Evolutionary conservation across 768 basidiomycete genomes (phyloP), one percentile per base, ranked within the genome.

Genomic region (Lentinula sp.): DNA sequence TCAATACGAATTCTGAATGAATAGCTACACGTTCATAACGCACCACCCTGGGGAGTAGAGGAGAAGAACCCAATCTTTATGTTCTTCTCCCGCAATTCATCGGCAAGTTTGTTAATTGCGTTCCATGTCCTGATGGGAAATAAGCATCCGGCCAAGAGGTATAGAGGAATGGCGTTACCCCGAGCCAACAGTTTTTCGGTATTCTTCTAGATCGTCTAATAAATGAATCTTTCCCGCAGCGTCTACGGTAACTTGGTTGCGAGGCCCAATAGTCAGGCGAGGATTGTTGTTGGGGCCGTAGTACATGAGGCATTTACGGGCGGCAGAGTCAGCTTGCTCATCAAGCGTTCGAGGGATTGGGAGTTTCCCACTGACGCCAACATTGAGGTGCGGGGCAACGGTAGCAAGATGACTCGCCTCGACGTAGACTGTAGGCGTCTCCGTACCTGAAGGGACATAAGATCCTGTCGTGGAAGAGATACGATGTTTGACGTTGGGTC

Each of bases 61-160:
- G 91, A 93, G 76, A 96, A 96, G 83, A 96, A 96, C 23, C 88
- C 89, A 64, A 96, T 91, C 73, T 91, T 93, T 70, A 92, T 77
- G 64, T 94, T 89, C 75, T 90, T 92, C 72, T 90, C 86, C 60
- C 87, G 86, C 46, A 97, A 81, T 69, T 94, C 93, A 54, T 90
- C 85, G 4, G 91, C 89, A 50, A 94, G 86, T 67, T 90, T 89
- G 70, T 76, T 79, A 62, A 95, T 90, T 0, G 90, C 82, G 64
- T 86, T 87, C 92, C 91, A 95, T 2, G 91, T 88, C 59, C 81
- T 83, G 7, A 49, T 15, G 18, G 35, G 28, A 52, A 37, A 16
- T 65, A 18, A 37, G 69, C 52, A 67, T 43, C 1, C 57, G n/a
- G 50, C 52, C 18, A 35, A 42, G 49, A 59, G n/a, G 6, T 32